A percentile compares a stretch with the other conserved stretches of the same genome.
phyloP scores from a whole-genome alignment of 352 stramenopile species.

The Saprolegnia parasitica region DNA sequence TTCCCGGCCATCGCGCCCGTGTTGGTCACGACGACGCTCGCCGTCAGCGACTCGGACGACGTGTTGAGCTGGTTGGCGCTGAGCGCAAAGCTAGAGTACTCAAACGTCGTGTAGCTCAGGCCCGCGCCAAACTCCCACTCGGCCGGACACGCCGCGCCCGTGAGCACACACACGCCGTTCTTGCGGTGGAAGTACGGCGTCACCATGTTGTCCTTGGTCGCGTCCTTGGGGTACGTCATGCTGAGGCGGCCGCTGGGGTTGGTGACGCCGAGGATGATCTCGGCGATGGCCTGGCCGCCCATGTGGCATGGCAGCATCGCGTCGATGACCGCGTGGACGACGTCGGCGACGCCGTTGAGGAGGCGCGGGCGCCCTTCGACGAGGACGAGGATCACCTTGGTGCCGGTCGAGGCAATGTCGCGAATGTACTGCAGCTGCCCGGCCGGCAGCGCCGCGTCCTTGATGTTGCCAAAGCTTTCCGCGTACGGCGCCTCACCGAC shows the following conservation, averaged over 20 bases:
- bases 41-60: neutral
- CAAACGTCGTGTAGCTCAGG: constrained; percentile 60
- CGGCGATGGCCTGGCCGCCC: constrained; percentile 72
- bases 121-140: constrained; percentile 65
- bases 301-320: constrained; percentile 71
- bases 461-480: constrained; percentile 83
- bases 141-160: constrained; percentile 32
- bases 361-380: constrained; percentile 74
- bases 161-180: constrained; percentile 36
- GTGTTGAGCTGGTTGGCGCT: neutral
- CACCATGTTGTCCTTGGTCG: constrained; percentile 33
- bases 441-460: constrained; percentile 46
- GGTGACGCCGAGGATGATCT: constrained; percentile 71
- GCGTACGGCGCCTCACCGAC: constrained; percentile 78
- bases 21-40: constrained; percentile 41
- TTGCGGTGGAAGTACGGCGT: constrained; percentile 30
- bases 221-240: constrained; percentile 77
- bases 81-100: constrained; percentile 39
- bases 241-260: constrained; percentile 80
- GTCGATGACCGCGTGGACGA: constrained; percentile 69
- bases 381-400: constrained; percentile 77
- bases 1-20: constrained; percentile 51
- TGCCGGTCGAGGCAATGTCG: constrained; percentile 52
- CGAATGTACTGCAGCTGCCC: constrained; percentile 74
- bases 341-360: constrained; percentile 48